Base-by-base conservation (phyloP, 805 yeast species). In the Wickerhamiella lipophila region DNA sequence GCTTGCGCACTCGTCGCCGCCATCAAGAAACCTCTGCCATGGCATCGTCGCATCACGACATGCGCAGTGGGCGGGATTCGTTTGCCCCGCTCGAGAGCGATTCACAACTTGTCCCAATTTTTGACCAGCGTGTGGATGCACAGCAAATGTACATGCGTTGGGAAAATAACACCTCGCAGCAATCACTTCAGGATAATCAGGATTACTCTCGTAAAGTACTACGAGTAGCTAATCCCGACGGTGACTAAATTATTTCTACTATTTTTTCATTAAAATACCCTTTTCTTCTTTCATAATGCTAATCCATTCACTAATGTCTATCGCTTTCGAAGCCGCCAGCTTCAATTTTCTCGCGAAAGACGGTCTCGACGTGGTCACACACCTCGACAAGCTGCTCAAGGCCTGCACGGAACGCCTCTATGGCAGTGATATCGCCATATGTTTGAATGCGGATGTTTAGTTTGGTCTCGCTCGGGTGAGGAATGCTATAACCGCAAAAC, bases 401-500 rank as follows among this genome's bases (percentile, higher is more conserved):
- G 21, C 97, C 97, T 64, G 86, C 84, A 59, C 85, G 88, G 39
- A 92, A 72, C 1, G 96, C 97, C 64, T 89, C 95, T 35, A 84
- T 78, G 3, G 97, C 97, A 3, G 96, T 81, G 55, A 77, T 74
- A 7, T 69, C 68, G 26, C 79, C 96, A 61, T 87, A 88, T 0
- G 98, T 92, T 69, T 92, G 98, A 54, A 92, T 86, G 68, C 98
- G 78, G 50, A 92, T 64, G 68, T 92, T 86, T 67, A 92, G 70
- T 57, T 83, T 81, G 52, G 85, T 73, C 67, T 92, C 98, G 30
- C 95, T 84, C 16, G 98, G 98, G 67, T 92, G 98, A 9, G 98
- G 98, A 56, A 92, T 92, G 40, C 96, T 86, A 68, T 92, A 92
- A 50, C 98, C 98, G 63, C 97, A 89, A 65, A 92, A 92, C 63